phyloP scores from a whole-genome alignment of 2,329 filamentous ascomycete genomes.

The Hypoxylon sp. region DNA sequence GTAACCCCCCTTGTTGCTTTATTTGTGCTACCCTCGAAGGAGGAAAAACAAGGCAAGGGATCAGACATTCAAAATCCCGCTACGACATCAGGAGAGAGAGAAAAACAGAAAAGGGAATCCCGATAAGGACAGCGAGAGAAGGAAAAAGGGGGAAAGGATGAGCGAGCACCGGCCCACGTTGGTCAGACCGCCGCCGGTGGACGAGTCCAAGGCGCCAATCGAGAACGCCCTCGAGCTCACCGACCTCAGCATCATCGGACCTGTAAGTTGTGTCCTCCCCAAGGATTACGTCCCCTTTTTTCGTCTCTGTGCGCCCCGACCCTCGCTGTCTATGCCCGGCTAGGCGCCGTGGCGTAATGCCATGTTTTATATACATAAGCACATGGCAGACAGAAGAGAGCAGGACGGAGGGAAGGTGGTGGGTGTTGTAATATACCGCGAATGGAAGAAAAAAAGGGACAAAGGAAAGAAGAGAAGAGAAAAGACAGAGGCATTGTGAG shows the following conservation, averaged over 20 bases:
- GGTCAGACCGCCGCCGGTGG: conserved; percentile 76
- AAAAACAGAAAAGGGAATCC: background rate
- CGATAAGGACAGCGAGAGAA: background rate
- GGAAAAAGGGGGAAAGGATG: conserved; percentile 37
- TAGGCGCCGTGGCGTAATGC: background rate
- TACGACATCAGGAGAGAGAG: background rate
- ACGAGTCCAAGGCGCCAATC: conserved; percentile 78
- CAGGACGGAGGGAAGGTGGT: background rate
- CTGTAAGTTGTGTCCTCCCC: conserved; percentile 68
- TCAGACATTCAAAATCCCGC: background rate
- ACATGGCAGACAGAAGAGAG: background rate
- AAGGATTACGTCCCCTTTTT: background rate
- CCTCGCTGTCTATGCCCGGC: too few species aligned
- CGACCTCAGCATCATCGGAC: conserved; percentile 76
- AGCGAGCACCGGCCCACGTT: conserved; percentile 60
- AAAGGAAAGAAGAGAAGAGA: too few species aligned
- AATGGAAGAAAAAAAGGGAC: too few species aligned
- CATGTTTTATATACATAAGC: background rate
- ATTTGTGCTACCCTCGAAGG: background rate
- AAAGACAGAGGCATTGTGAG: too few species aligned
- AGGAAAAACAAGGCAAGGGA: background rate
- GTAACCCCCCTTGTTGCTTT: background rate
- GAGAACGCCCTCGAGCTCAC: conserved; percentile 91
- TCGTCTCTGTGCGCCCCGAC: too few species aligned
- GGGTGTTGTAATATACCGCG: background rate